Base-by-base conservation (phyloP, 2,329 filamentous ascomycete genomes). In the Dichotomopilus funicola region DNA sequence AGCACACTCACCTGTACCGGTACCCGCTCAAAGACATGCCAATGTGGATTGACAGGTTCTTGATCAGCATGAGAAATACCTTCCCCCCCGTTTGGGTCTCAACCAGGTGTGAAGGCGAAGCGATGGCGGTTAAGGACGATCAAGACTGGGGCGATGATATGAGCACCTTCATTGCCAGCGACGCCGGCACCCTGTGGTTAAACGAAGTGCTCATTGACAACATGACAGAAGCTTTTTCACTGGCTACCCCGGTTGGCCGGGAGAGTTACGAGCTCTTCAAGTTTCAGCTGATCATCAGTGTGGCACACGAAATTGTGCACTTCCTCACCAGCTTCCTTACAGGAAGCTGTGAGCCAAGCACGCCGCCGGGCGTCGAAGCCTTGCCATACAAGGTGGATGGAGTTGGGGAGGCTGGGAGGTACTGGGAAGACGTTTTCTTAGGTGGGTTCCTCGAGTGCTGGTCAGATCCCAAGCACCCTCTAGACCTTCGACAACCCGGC, bases 291-390 rank as follows among this genome's bases (percentile, higher is more conserved):
- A 27, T n/a, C 1, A 10, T 51, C 49, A 36, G 49, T 41, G 40
- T 51, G 7, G 40, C 40, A n/a, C 49, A 51, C n/a, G 49, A 51
- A 12, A 51, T 51, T 9, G 40, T 51, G 6, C 49, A 51, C 49
- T 44, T 51, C 31, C 33, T 51, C 13, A 51, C 49, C 2, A 40
- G 49, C 6, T 51, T 36, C 40, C 3, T 51, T 9, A 51, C 49
- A 2, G 49, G 49, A 6, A 37, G 3, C 2, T 2, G 19, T 3
- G 2, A 27, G 19, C 19, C 19, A 27, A 3, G 3, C 19, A 27
- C 19, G 19, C 19, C 19, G 19, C 19, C 19, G 19, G 2, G n/a
- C n/a, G n/a, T n/a, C n/a, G n/a, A n/a, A n/a, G n/a, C n/a, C n/a
- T n/a, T n/a, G n/a, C n/a, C n/a, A n/a, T n/a, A n/a, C n/a, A n/a